Evolutionary conservation across 2,329 filamentous ascomycete species (phyloP), one percentile per base, ranked within the genome.

Genomic region (Sphaceloma murrayae): DNA sequence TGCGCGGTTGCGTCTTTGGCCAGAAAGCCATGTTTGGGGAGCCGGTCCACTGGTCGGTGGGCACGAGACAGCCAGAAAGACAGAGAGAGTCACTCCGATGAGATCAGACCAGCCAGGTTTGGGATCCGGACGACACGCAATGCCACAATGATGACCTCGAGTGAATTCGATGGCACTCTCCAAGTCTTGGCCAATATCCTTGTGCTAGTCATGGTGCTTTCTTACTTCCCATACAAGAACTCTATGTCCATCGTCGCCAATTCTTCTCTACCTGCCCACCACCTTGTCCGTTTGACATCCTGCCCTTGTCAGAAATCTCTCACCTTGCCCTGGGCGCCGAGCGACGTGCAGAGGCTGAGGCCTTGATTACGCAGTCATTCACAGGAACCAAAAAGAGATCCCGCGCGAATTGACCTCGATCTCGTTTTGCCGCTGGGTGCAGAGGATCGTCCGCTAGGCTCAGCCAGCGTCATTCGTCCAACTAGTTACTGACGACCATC

Each of bases 71-170:
- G n/a, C n/a, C n/a, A n/a, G n/a, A n/a, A n/a, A 27, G 24, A 27
- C 24, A 27, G 24, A 27, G 31, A 34, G 31, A 34, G 31, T 16
- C 31, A 34, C 31, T 16, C 30, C 36, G 36, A 40, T 40, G 36
- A 40, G 36, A 40, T 40, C 36, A 40, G 36, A 29, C 36, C 36
- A 40, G 24, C 36, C 36, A 40, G 24, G 16, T 24, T 40, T 29
- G 8, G 13, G 19, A 3, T 26, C 24, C 13, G 13, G 16, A 29
- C n/a, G 36, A 40, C 36, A 30, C 36, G 36, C 36, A 40, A 40
- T 40, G 36, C 24, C n/a, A n/a, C n/a, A n/a, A n/a, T n/a, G n/a
- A n/a, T n/a, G n/a, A n/a, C 17, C 24, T 27, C 36, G n/a, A 29
- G 24, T 19, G 11, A 14, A n/a, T 40, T 14, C 19, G 13, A 26